Percentiles rank a stretch among this genome's conserved stretches.
These are phyloP conservation scores for Apiospora kogelbergensis DNA, from an alignment of 2,329 filamentous ascomycete genomes.

Conservation along the genomic window DNA sequence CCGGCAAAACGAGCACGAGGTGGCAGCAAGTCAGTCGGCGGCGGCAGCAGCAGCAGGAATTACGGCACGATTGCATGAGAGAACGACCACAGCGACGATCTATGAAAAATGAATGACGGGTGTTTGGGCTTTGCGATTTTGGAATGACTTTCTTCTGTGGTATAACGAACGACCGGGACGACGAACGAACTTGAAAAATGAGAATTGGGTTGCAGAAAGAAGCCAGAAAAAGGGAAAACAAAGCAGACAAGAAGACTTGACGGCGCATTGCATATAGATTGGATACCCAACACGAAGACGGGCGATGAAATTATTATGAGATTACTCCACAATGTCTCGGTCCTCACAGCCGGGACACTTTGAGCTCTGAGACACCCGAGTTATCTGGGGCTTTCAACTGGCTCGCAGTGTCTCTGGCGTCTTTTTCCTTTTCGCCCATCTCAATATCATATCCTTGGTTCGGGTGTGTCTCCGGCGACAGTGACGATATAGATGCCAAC, in stretches of 20 bases:
- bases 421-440: not conserved
- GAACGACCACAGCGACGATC: not conserved
- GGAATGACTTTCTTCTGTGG: slow-evolving; percentile 1
- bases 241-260: not conserved
- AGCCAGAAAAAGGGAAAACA: not conserved
- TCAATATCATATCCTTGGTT: not conserved
- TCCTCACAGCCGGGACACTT: not conserved
- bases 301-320: not conserved
- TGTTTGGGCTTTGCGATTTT: not conserved
- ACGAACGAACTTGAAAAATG: not conserved
- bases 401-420: not conserved
- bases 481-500: not conserved
- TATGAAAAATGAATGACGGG: not conserved
- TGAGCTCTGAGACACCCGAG: not conserved
- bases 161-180: not conserved
- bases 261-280: not conserved
- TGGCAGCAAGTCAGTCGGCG: not conserved
- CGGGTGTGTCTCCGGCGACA: not conserved
- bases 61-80: slow-evolving; percentile 8
- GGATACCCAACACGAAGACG: not conserved
- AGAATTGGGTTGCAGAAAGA: not conserved
- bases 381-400: not conserved
- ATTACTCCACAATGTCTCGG: not conserved
- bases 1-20: not conserved
- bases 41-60: not conserved